Evolutionary conservation across 2,329 filamentous ascomycete species (phyloP).

Genomic region (Calonectria fujianensis): DNA sequence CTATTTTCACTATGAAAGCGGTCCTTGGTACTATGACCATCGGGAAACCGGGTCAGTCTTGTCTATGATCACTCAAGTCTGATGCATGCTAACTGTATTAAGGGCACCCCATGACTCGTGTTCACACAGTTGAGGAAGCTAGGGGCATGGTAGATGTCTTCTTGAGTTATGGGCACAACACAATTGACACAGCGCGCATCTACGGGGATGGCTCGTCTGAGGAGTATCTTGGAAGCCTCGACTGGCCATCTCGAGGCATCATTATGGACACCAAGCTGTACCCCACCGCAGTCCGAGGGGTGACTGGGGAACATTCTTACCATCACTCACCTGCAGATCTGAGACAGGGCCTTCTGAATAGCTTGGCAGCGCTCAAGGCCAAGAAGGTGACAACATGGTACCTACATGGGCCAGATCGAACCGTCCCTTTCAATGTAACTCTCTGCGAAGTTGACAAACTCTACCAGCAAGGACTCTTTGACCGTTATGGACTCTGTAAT

Average conservation of each 20-base stretch:
- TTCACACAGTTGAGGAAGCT: neutral
- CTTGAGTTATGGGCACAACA: neutral
- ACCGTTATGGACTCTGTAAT: neutral
- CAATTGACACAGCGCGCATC: neutral
- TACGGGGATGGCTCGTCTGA: slow-evolving; percentile 8
- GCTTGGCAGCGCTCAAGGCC: neutral
- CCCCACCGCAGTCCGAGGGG: neutral
- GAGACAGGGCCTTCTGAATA: neutral
- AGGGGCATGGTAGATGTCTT: neutral
- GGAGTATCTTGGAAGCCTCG: slow-evolving; percentile 8
- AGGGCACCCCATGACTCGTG: neutral
- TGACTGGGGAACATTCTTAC: neutral
- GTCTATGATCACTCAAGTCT: neutral
- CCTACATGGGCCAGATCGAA: neutral
- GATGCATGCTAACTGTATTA: neutral
- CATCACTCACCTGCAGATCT: neutral
- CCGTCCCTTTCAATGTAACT: neutral
- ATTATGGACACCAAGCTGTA: slow-evolving; percentile 1
- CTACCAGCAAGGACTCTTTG: neutral
- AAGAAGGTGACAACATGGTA: slow-evolving; percentile 5
- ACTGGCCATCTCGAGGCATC: neutral
- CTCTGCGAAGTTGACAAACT: neutral
- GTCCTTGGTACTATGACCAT: neutral
- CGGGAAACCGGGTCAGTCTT: neutral
- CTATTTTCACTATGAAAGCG: neutral